Evolutionary conservation across 805 yeast species (phyloP), one percentile per base, ranked within the genome.

Genomic region (Wickerhamiella vanderwaltii): DNA sequence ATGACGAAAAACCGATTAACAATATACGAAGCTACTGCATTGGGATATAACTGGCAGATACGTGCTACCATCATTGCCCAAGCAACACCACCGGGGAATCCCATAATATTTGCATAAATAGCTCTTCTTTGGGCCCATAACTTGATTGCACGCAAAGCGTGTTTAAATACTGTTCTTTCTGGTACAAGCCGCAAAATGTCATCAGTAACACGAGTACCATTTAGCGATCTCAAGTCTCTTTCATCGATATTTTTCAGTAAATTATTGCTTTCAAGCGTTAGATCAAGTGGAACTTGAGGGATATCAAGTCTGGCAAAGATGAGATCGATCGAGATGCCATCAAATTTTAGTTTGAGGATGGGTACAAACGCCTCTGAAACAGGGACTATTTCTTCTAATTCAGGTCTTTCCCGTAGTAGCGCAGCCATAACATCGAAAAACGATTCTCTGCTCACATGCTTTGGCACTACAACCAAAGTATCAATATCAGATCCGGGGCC

Each of bases 21-120:
- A 40, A 91, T 80, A 2, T 82, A 85, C 0, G 97, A 84, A 47
- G 95, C 79, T 9, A 86, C 93, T 0, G 97, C 94, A 61, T 88
- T 88, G 7, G 98, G 98, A 58, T 88, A 91, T 39, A 91, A 64
- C 59, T 91, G 98, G 61, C 98, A 91, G 22, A 91, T 85, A 53
- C 98, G 71, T 1, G 97, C 98, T n/a, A 87, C 96, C 30, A 91
- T 61, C 96, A 91, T 91, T 1, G 98, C 98, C 98, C 98, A 91
- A 1, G 98, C 98, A 37, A 91, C 98, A 61, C 98, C 98, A 55
- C 98, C 98, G 1, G 97, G 98, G 62, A 88, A 91, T 0, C 98
- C 98, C 70, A 80, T 84, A 34, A 91, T 80, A 56, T 91, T 91
- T 5, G 84, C 96, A 62, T 91, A 91, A 12, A 91, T 74, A 0